phyloP scores from a whole-genome alignment of 2,329 filamentous ascomycete species.

The Curvularia sp. region DNA sequence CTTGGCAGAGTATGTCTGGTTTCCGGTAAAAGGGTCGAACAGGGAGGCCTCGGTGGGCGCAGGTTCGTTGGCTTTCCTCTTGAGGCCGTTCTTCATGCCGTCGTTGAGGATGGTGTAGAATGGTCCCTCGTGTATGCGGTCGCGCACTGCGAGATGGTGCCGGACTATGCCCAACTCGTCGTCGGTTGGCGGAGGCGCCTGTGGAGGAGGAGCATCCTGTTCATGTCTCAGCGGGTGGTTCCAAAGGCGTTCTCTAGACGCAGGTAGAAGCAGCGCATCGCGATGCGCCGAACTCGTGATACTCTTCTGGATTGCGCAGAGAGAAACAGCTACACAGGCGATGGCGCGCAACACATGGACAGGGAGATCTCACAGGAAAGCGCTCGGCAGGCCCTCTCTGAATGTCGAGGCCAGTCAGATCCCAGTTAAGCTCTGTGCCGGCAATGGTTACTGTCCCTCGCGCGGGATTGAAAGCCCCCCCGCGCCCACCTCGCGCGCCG shows the following conservation, averaged over 20 bases:
- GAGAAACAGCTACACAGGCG: not conserved
- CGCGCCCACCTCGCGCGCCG: constrained; percentile 36
- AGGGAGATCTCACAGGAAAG: constrained; percentile 48
- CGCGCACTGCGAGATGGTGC: constrained; percentile 60
- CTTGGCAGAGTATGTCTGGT: constrained; percentile 65
- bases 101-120: constrained; percentile 64
- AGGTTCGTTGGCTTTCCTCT: constrained; percentile 48
- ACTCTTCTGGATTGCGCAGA: constrained; percentile 3
- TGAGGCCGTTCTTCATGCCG: constrained; percentile 54
- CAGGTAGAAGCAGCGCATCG: constrained; percentile 18
- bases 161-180: constrained; percentile 58
- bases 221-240: constrained; percentile 27
- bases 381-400: constrained; percentile 50
- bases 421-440: constrained; percentile 53
- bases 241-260: constrained; percentile 9
- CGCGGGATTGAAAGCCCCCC: constrained; percentile 40
- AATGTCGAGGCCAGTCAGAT: constrained; percentile 50
- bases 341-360: not conserved
- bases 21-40: constrained; percentile 68
- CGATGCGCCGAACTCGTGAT: constrained; percentile 1
- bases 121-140: constrained; percentile 65
- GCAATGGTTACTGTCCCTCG: constrained; percentile 51
- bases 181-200: constrained; percentile 50
- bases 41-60: constrained; percentile 44
- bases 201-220: constrained; percentile 45